Conservation (phyloP, 2,329 filamentous ascomycete species). For the Capronia coronata region DNA sequence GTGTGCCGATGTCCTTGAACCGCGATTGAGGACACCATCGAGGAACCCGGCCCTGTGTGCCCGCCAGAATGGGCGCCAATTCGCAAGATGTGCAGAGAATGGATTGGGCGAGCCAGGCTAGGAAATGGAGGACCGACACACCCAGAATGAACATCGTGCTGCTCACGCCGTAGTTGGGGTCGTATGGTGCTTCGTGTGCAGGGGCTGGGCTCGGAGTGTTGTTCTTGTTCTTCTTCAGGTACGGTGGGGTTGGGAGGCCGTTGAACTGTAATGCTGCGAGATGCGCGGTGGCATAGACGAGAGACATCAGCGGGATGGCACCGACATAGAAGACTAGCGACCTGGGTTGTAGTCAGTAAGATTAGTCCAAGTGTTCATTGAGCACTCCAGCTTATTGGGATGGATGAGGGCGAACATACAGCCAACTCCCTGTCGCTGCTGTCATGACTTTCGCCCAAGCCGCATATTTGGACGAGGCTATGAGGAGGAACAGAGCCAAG, state of each 20-base stretch:
- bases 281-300: constrained; percentile 17
- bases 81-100: constrained; percentile 24
- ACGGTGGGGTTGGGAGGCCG: constrained; percentile 14
- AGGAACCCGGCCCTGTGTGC: constrained; percentile 20
- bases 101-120: constrained; percentile 19
- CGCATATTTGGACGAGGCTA: constrained; percentile 25
- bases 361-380: background rate
- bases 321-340: constrained; percentile 22
- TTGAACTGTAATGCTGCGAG: constrained; percentile 23
- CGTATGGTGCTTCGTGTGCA: constrained; percentile 4
- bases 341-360: background rate
- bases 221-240: background rate
- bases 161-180: constrained; percentile 14
- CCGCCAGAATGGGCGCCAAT: constrained; percentile 22
- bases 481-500: constrained; percentile 19
- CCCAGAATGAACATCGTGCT: constrained; percentile 19
- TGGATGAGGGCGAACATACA: constrained; percentile 14
- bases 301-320: constrained; percentile 19
- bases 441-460: constrained; percentile 22
- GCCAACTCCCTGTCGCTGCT: constrained; percentile 13
- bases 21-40: constrained; percentile 24
- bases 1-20: constrained; percentile 18
- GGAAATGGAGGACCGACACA: constrained; percentile 14
- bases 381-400: background rate
- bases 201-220: background rate